These are phyloP conservation scores for Picea glauca DNA, from an alignment of 75 land plant species.

Conservation along the genomic window DNA sequence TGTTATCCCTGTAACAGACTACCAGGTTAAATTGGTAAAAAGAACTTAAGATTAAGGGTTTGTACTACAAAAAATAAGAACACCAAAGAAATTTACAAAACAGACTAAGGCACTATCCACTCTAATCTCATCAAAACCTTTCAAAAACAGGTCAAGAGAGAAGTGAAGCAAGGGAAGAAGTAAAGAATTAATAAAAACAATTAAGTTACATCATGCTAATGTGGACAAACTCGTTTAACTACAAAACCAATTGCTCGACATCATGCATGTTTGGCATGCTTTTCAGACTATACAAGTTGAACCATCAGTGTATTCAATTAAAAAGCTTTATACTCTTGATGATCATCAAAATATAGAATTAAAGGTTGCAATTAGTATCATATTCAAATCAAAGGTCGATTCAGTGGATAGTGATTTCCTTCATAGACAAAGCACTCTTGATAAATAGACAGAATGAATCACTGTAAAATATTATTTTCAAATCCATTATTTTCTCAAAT, in stretches of 20 bases:
- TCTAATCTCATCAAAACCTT: neutral
- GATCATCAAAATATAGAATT: neutral
- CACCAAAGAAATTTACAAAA: too few relatives aligned
- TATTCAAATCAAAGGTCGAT: neutral
- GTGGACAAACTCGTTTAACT: neutral
- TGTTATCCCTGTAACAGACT: constrained; percentile 26
- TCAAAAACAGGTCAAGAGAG: too few relatives aligned
- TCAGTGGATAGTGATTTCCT: neutral
- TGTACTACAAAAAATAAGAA: neutral
- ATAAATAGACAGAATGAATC: neutral
- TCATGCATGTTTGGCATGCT: too few relatives aligned
- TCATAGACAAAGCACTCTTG: neutral
- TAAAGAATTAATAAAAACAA: neutral
- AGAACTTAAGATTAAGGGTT: neutral
- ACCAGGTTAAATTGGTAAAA: neutral
- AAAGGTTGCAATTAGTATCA: neutral
- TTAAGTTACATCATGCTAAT: neutral
- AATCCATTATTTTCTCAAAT: neutral
- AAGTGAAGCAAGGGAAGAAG: neutral
- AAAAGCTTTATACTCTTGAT: too few relatives aligned
- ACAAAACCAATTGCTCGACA: neutral
- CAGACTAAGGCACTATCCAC: too few relatives aligned
- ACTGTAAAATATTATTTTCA: neutral
- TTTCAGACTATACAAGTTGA: too few relatives aligned
- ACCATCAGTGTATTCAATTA: too few relatives aligned